Conservation (phyloP, 2,329 filamentous ascomycete genomes). For the Coniochaeta sp. region DNA sequence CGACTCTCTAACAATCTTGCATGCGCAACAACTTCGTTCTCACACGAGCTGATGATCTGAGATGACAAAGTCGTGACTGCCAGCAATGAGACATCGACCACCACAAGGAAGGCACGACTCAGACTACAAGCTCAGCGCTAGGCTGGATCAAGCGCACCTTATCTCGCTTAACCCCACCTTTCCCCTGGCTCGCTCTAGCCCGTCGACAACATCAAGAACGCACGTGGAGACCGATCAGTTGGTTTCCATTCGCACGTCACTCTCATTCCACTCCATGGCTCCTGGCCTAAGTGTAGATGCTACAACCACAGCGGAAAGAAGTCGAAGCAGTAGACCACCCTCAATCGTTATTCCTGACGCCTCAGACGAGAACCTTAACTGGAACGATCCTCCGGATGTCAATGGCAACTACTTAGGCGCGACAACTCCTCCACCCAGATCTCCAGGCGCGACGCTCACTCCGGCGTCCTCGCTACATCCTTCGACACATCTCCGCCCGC, state of each 20-base stretch:
- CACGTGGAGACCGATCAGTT: not conserved
- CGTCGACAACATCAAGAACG: not conserved
- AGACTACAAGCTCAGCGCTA: not conserved
- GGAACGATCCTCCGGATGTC: constrained; percentile 1
- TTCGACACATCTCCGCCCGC: constrained; percentile 15
- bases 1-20: no score
- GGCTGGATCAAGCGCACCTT: not conserved
- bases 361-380: not conserved
- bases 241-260: not conserved
- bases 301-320: not conserved
- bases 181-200: not conserved
- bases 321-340: not conserved
- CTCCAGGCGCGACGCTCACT: not conserved
- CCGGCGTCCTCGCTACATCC: constrained; percentile 13
- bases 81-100: not conserved
- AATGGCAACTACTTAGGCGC: not conserved
- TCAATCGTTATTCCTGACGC: not conserved
- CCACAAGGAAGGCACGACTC: not conserved
- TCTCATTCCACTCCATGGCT: not conserved
- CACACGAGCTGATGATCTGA: no score
- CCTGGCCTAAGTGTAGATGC: not conserved
- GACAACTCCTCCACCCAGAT: not conserved
- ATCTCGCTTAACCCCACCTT: not conserved
- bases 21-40: no score
- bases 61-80: not conserved